Base-by-base conservation (phyloP, 2,329 filamentous ascomycete genomes). In the Neocucurbitaria cava region DNA sequence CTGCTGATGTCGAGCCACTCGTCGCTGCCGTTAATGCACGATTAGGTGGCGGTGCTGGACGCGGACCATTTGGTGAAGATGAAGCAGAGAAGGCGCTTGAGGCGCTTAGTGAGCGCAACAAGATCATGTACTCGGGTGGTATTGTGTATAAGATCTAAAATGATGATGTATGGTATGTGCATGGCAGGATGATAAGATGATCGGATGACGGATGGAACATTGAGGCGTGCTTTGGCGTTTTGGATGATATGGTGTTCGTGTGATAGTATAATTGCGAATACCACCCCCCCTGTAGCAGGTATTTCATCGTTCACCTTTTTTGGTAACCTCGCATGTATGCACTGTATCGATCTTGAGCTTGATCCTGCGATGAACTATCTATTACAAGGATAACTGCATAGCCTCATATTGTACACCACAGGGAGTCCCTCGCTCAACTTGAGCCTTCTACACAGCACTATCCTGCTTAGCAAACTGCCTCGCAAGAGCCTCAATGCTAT, bases 31-130 rank as follows among this genome's bases (percentile, higher is more conserved):
- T 99, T 46, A 99, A 99, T 73, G 79, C 79, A 3, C 86, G 87
- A 65, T 66, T 96, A 42, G 82, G 84, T 13, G 83, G 83, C 4
- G 85, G 85, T 6, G 72, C 77, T n/a, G 77, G 83, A 5, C 83
- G 84, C 7, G 76, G 79, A 36, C 74, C 77, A 13, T 99, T 96
- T 77, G 83, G 81, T 23, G 83, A 83, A 33, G 81, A 80, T 0
- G 95, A 99, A 77, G 91, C 90, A 0, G 79, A 89, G 53, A 85
- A 88, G 74, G 93, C 92, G 40, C 79, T 99, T 52, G 86, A 86
- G 76, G 87, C 84, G 72, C 88, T 99, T 86, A 89, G 91, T 68
- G 87, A 90, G 61, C 82, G 84, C 66, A 97, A 97, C 75, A 88
- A 94, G 80, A 88, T 99, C 71, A 99, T 99, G 93, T 75, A 65